Evolutionary conservation across 1,284 basidiomycete genomes (phyloP).

Genomic region (Puccinia coronata): DNA sequence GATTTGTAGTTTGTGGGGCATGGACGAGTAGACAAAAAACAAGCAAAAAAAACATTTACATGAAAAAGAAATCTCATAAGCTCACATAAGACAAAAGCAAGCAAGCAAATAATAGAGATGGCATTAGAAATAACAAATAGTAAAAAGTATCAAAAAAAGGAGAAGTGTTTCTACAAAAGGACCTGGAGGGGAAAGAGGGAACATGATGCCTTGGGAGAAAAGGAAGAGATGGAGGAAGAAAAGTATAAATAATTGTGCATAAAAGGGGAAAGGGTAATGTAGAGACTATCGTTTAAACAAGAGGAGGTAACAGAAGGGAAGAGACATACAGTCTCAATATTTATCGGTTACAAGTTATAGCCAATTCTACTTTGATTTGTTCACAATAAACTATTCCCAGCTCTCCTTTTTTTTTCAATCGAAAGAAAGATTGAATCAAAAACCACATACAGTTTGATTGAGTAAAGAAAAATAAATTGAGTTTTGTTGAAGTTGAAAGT

Average conservation of each 20-base stretch:
- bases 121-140: constrained; percentile 2
- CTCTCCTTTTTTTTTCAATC: neutral
- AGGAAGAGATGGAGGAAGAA: neutral
- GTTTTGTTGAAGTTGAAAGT: too few species aligned
- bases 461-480: neutral
- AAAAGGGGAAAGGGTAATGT: neutral
- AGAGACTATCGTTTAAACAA: neutral
- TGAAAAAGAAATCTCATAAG: too few species aligned
- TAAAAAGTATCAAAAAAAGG: neutral
- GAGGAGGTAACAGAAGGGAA: constrained; percentile 5
- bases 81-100: neutral
- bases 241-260: constrained; percentile 5
- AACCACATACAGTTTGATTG: constrained; percentile 5
- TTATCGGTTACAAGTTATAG: constrained; percentile 3
- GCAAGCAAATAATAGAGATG: neutral
- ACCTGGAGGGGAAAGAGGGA: neutral
- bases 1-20: too few species aligned
- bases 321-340: neutral
- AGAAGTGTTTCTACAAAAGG: neutral
- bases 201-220: neutral
- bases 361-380: neutral
- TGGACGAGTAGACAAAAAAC: too few species aligned
- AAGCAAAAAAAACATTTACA: too few species aligned
- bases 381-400: neutral
- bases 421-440: neutral